Conservation (phyloP, 495 filamentous ascomycete species). For the Penicillium turbatum region DNA sequence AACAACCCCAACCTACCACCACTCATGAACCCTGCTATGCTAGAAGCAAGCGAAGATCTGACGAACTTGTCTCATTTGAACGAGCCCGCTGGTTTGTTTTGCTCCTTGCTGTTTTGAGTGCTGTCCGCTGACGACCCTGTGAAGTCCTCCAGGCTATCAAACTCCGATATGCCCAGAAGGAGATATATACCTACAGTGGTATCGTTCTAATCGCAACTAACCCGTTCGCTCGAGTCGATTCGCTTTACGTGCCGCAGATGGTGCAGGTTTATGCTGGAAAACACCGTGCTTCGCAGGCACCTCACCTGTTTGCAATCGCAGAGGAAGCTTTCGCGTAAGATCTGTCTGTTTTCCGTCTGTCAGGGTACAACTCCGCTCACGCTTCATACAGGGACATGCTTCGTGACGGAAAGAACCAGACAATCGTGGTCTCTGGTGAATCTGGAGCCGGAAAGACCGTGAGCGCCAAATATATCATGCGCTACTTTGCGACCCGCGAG, state of each 20-base stretch:
- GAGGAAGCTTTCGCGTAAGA: constrained; percentile 97
- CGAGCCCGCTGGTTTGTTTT: constrained; percentile 83
- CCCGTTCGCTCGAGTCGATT: constrained; percentile 96
- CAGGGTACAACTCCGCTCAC: not conserved
- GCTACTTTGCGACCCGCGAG: constrained; percentile 98
- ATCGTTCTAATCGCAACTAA: constrained; percentile 99
- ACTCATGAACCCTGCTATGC: constrained; percentile 96
- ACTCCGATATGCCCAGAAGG: constrained; percentile 95
- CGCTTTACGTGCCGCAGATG: constrained; percentile 98
- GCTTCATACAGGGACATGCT: constrained; percentile 77
- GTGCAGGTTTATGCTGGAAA: constrained; percentile 98
- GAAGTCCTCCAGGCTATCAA: constrained; percentile 95
- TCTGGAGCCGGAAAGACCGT: constrained; percentile 98
- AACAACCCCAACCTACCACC: constrained; percentile 71
- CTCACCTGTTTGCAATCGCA: constrained; percentile 97
- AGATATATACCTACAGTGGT: constrained; percentile 99
- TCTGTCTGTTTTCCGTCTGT: not conserved
- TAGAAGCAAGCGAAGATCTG: constrained; percentile 97
- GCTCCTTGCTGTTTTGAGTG: not conserved
- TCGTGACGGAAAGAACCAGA: constrained; percentile 92
- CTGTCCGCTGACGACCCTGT: constrained; percentile 31
- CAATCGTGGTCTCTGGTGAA: constrained; percentile 96
- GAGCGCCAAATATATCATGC: constrained; percentile 99
- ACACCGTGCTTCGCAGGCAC: constrained; percentile 91
- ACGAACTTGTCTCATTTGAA: constrained; percentile 98